Evolutionary conservation across 176 grass and related monocot genomes (phyloP).

Genomic region (Carex cristatella): DNA sequence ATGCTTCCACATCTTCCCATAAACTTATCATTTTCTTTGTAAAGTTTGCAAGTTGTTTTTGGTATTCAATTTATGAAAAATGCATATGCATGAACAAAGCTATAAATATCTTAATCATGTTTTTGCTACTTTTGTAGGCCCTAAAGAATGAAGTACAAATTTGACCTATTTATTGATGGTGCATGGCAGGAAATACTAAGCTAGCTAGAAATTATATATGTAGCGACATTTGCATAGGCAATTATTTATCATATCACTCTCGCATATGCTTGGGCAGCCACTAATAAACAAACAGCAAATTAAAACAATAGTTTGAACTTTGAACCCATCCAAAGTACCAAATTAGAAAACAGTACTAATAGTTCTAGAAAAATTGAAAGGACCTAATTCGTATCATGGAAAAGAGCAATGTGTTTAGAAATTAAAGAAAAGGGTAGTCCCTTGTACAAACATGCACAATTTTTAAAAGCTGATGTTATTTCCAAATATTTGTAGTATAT

Average conservation of each 20-base stretch:
- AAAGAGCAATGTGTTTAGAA: neutral
- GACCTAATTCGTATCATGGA: neutral
- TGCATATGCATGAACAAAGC: neutral
- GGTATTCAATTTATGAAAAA: neutral
- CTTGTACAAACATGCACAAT: neutral
- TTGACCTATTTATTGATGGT: neutral
- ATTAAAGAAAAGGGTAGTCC: no score
- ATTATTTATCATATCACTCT: neutral
- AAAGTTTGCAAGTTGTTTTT: neutral
- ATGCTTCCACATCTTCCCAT: neutral
- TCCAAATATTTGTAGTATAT: neutral
- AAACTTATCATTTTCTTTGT: neutral
- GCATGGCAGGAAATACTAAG: neutral
- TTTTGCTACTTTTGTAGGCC: neutral
- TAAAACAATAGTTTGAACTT: neutral
- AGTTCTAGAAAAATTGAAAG: neutral
- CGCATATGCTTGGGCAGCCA: neutral
- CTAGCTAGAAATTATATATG: neutral
- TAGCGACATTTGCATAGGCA: neutral
- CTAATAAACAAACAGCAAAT: constrained; percentile 3
- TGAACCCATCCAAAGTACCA: neutral
- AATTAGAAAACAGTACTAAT: neutral
- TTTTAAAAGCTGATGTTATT: neutral
- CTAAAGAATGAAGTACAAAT: neutral
- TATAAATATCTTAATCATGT: neutral